Conservation (phyloP, 345 rosid genomes). For the Cardamine occulta region DNA sequence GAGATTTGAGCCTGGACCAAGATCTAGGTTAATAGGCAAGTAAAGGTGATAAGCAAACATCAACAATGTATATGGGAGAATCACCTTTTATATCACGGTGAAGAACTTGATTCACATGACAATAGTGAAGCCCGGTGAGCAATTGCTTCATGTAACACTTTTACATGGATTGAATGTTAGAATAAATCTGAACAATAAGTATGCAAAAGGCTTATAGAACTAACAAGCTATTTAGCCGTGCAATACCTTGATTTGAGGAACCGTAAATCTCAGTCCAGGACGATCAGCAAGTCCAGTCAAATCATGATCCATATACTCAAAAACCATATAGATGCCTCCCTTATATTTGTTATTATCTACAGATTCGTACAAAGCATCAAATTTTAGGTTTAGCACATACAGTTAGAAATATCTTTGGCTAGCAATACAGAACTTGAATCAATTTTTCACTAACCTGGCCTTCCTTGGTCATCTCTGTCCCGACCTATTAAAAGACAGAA, state of each 20-base stretch:
- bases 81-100: slow-evolving; percentile 96
- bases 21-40: slow-evolving; percentile 1
- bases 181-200: neutral
- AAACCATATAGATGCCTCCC: slow-evolving; percentile 97
- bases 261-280: slow-evolving; percentile 89
- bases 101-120: slow-evolving; percentile 90
- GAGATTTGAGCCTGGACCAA: slow-evolving; percentile 86
- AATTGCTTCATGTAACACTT: slow-evolving; percentile 96
- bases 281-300: slow-evolving; percentile 96
- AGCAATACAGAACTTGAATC: neutral
- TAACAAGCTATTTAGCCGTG: slow-evolving; percentile 11
- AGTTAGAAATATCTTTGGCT: neutral
- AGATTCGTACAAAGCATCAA: slow-evolving; percentile 17
- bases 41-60: slow-evolving; percentile 9
- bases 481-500: slow-evolving; percentile 57
- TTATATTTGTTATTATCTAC: slow-evolving; percentile 90
- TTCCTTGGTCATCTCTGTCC: slow-evolving; percentile 87
- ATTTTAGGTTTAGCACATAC: neutral
- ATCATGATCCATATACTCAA: slow-evolving; percentile 98
- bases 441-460: slow-evolving; percentile 54
- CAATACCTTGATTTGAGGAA: slow-evolving; percentile 91
- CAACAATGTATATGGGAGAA: neutral
- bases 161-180: slow-evolving; percentile 25
- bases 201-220: neutral
- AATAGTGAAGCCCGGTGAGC: slow-evolving; percentile 87